Conservation (phyloP, 2,329 filamentous ascomycete species). For the Botrytis aclada region DNA sequence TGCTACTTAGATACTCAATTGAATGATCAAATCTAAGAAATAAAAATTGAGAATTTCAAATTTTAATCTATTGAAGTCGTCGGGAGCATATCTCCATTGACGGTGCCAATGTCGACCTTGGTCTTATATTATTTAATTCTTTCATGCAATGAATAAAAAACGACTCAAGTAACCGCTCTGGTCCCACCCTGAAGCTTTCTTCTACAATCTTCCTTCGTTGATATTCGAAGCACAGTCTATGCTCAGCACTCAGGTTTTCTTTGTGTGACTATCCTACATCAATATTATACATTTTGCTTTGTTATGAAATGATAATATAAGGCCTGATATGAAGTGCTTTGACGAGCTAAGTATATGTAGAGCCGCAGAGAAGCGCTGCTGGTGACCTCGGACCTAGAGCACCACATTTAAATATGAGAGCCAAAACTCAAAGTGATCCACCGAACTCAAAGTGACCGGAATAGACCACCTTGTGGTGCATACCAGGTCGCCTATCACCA, state of each 20-base stretch:
- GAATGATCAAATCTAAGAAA: background rate
- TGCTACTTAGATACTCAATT: background rate
- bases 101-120: background rate
- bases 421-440: conserved; percentile 71
- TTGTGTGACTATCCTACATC: background rate
- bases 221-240: background rate
- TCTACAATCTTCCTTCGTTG: background rate
- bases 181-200: background rate
- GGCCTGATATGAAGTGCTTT: background rate
- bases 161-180: background rate
- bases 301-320: background rate
- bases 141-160: background rate
- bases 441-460: conserved; percentile 78
- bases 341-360: background rate
- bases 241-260: background rate
- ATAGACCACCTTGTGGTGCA: conserved; percentile 51
- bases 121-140: background rate
- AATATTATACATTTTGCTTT: background rate
- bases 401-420: conserved; percentile 41
- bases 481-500: no score
- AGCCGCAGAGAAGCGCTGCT: background rate
- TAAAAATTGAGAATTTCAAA: background rate
- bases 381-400: background rate
- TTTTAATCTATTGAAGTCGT: background rate
- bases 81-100: background rate